These are phyloP conservation scores for Mesembryanthemum crystallinum DNA, from an alignment of 148 eudicot species.

Conservation along the genomic window DNA sequence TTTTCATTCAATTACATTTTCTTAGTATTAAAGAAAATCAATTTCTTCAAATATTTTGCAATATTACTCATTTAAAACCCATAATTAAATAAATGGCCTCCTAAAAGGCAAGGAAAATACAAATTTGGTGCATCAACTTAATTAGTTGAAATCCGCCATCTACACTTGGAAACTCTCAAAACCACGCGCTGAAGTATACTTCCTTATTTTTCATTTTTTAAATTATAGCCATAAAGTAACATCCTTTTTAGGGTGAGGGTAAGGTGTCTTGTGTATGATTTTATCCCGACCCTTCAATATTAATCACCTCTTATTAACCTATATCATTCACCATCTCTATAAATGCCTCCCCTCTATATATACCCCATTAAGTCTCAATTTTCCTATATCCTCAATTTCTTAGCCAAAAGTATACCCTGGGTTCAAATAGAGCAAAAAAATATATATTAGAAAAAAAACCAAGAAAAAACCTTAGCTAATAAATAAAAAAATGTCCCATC, in stretches of 20 bases:
- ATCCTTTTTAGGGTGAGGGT: too few relatives aligned
- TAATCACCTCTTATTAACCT: not conserved
- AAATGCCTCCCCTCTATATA: not conserved
- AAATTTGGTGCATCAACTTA: too few relatives aligned
- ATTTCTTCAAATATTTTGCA: too few relatives aligned
- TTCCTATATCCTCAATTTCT: not conserved
- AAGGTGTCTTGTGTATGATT: too few relatives aligned
- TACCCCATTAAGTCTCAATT: not conserved
- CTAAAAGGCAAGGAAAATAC: too few relatives aligned
- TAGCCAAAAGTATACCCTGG: not conserved
- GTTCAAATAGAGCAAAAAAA: not conserved
- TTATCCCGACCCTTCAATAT: not conserved
- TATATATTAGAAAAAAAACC: not conserved
- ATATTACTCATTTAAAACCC: too few relatives aligned
- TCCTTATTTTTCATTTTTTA: too few relatives aligned
- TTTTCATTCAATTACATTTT: too few relatives aligned
- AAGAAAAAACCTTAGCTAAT: too few relatives aligned
- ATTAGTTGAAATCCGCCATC: not conserved
- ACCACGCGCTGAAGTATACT: slow-evolving; percentile 2
- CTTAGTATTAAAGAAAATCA: too few relatives aligned
- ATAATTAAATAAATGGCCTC: too few relatives aligned
- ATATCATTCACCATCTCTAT: not conserved
- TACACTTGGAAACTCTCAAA: slow-evolving; percentile 4
- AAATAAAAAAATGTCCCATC: not conserved
- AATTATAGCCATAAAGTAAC: too few relatives aligned